Base-by-base conservation (phyloP, 169 alveolate genomes). In the Eimeria tenella region DNA sequence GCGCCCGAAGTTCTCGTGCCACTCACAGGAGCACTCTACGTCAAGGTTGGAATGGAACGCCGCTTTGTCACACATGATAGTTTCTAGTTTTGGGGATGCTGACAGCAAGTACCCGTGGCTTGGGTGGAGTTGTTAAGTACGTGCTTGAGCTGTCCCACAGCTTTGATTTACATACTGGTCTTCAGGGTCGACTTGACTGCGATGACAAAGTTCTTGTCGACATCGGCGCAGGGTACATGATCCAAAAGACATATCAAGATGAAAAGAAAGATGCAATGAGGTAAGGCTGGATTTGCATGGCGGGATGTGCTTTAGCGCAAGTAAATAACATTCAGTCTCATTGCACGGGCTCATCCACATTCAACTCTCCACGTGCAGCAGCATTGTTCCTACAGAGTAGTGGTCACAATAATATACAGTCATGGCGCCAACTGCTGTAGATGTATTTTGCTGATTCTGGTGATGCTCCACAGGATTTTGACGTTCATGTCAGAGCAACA, bases 121-220 rank as follows among this genome's bases (percentile, higher is more conserved):
- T 1, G 42, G 83, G 83, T 42, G 5, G 42, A 49, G 49, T 15
- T 13, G 6, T 13, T 56, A 55, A n/a, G 74, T 17, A 19, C 74
- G 5, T 5, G 50, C 53, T 9, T 56, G 70, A 25, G 25, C 9
- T 13, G 7, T 52, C n/a, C 63, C 58, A 49, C 68, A 25, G 21
- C 53, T 13, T 19, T 15, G 13, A 5, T 11, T 83, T 53, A 31
- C 77, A 60, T 15, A 19, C 63, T 4, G 63, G 81, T 58, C 65
- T 19, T 56, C 92, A 91, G 95, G 95, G 95, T 10, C 95, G 95
- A 53, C 86, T 91, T 19, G 74, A 56, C 77, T 62, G 92, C 73
- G 83, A 75, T 56, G 75, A 91, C 55, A 91, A 91, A 86, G 92
- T 91, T 7, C 95, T 91, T 8, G 95, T 91, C 15, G 95, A 91